Evolutionary conservation across 768 basidiomycete genomes (phyloP).

Genomic region (Chalciporus pseudorubinellus): DNA sequence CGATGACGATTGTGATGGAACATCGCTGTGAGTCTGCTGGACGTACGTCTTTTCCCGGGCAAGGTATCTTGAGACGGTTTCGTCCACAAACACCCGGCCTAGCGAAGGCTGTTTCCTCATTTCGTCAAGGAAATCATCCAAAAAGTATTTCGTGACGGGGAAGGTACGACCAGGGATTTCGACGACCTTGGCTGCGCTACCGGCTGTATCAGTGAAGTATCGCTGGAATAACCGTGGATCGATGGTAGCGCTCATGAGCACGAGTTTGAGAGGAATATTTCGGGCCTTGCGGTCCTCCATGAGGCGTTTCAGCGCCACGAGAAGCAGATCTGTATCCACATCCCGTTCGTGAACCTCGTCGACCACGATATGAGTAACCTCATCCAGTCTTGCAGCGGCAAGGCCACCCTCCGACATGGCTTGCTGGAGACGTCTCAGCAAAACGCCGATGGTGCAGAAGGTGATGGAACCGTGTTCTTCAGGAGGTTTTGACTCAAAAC

Average conservation of each 20-base stretch:
- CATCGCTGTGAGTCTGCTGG: not conserved
- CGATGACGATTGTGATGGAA: slow-evolving; percentile 3
- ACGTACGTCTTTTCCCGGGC: slow-evolving; percentile 48
- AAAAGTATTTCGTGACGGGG: slow-evolving; percentile 78
- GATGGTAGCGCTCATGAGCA: slow-evolving; percentile 96
- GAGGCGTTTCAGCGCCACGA: slow-evolving; percentile 86
- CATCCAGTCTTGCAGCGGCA: slow-evolving; percentile 51
- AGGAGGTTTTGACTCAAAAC: slow-evolving; percentile 82
- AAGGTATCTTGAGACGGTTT: slow-evolving; percentile 69
- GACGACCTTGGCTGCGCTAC: slow-evolving; percentile 63
- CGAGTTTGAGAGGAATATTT: slow-evolving; percentile 73
- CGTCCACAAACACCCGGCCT: slow-evolving; percentile 69
- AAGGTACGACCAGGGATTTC: slow-evolving; percentile 90
- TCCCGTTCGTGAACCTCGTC: slow-evolving; percentile 98
- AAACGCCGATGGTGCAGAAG: slow-evolving; percentile 91
- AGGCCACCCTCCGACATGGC: slow-evolving; percentile 49
- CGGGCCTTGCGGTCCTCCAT: slow-evolving; percentile 69
- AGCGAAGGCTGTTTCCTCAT: slow-evolving; percentile 40
- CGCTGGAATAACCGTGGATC: slow-evolving; percentile 85
- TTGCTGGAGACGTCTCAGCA: slow-evolving; percentile 82
- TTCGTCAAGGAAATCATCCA: slow-evolving; percentile 71
- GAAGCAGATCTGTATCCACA: slow-evolving; percentile 85
- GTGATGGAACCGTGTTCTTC: slow-evolving; percentile 81
- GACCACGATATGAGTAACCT: slow-evolving; percentile 86
- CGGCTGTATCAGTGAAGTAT: slow-evolving; percentile 72